Evolutionary conservation across 2,329 filamentous ascomycete genomes (phyloP).

Genomic region (Trichothecium roseum): DNA sequence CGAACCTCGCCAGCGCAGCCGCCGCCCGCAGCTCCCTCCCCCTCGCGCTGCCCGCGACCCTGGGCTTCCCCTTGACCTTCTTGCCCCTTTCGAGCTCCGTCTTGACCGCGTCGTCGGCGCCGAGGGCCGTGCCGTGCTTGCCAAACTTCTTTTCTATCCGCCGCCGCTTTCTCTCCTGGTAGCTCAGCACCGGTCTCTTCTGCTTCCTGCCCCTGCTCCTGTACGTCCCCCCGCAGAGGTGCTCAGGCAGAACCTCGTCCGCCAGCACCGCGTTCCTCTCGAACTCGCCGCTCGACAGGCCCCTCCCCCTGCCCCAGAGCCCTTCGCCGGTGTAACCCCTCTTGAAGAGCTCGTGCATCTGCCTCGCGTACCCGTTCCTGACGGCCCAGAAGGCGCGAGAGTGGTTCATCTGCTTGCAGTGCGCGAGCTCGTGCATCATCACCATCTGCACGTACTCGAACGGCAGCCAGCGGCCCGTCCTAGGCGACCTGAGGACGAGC

Average conservation of each 20-base stretch:
- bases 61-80: conserved; percentile 52
- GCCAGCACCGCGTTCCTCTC: conserved; percentile 39
- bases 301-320: conserved; percentile 66
- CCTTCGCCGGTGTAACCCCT: conserved; percentile 70
- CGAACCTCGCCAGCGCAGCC: conserved; percentile 66
- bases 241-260: conserved; percentile 52
- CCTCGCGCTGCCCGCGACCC: conserved; percentile 63
- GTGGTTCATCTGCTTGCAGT: conserved; percentile 90
- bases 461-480: conserved; percentile 61
- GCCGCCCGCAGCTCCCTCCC: conserved; percentile 68
- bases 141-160: conserved; percentile 71
- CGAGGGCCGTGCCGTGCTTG: conserved; percentile 55
- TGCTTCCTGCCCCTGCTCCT: conserved; percentile 47
- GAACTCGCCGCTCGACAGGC: conserved; percentile 50
- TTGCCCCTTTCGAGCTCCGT: conserved; percentile 58
- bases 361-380: conserved; percentile 59
- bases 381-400: conserved; percentile 72
- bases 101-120: conserved; percentile 57
- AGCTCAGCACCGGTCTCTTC: conserved; percentile 45
- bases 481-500: conserved; percentile 62
- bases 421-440: conserved; percentile 88
- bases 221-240: conserved; percentile 76
- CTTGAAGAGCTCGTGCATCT: conserved; percentile 62
- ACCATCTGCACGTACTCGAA: conserved; percentile 85
- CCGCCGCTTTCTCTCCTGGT: conserved; percentile 63